A percentile compares a stretch with the other conserved stretches of the same genome.
Conservation (phyloP, 1,284 basidiomycete species). For the Trichosporon asahii region DNA sequence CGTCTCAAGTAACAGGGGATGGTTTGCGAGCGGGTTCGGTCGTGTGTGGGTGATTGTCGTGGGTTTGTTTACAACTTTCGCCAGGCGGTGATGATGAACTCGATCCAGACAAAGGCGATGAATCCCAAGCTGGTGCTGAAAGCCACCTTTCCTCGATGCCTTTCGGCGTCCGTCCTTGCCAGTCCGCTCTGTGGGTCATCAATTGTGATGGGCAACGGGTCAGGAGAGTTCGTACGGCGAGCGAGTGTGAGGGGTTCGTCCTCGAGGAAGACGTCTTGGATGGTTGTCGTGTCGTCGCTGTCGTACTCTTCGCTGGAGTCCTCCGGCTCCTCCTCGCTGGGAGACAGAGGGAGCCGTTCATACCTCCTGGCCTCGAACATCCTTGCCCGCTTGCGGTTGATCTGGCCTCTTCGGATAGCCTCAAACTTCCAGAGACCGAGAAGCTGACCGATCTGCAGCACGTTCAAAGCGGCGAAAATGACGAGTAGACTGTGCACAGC, state of each 20-base stretch:
- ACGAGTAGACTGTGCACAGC: slow-evolving; percentile 58
- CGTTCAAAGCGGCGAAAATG: slow-evolving; percentile 61
- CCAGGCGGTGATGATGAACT: slow-evolving; percentile 63
- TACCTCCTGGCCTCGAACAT: slow-evolving; percentile 22
- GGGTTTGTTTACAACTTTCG: slow-evolving; percentile 18
- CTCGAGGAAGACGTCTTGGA: slow-evolving; percentile 3
- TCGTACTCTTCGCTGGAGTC: slow-evolving; percentile 18
- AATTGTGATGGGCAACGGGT: slow-evolving; percentile 8
- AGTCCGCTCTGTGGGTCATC: slow-evolving; percentile 21
- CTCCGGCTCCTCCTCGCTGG: slow-evolving; percentile 23
- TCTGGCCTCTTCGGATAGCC: slow-evolving; percentile 27
- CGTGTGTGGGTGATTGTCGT: neutral
- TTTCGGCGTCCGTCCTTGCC: slow-evolving; percentile 25
- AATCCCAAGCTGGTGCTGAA: slow-evolving; percentile 50
- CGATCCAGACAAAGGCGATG: slow-evolving; percentile 61
- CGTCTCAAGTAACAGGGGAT: neutral
- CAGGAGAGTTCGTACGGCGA: neutral
- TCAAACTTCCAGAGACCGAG: slow-evolving; percentile 54
- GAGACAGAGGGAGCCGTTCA: slow-evolving; percentile 28
- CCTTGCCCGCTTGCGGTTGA: neutral
- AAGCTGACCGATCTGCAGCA: slow-evolving; percentile 60
- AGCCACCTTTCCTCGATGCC: slow-evolving; percentile 20
- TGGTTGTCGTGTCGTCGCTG: neutral
- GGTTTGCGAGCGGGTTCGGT: neutral
- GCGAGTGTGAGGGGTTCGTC: neutral